phyloP scores from a whole-genome alignment of 2,329 filamentous ascomycete genomes.

The Neofusicoccum cordaticola region DNA sequence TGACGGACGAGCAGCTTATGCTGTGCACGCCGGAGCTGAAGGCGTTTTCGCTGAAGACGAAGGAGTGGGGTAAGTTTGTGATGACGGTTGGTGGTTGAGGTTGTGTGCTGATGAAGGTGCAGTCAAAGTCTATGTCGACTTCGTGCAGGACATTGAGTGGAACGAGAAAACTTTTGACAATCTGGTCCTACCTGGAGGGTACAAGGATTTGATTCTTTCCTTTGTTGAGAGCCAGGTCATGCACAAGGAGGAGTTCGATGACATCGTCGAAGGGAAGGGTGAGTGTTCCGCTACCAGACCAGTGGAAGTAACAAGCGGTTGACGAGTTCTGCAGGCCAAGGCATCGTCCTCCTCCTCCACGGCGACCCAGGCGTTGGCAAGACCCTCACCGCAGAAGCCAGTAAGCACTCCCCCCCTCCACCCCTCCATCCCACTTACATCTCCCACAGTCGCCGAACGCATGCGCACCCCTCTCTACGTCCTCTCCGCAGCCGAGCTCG shows the following conservation, averaged over 20 bases:
- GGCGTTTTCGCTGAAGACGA: no score
- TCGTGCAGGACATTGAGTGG: conserved; percentile 27
- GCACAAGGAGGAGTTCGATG: conserved; percentile 23
- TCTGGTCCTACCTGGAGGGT: conserved; percentile 27
- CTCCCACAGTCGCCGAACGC: conserved; percentile 22
- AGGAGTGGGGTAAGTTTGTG: no score
- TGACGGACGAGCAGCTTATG: no score
- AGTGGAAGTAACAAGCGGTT: not conserved
- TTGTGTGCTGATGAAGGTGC: no score
- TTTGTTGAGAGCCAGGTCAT: conserved; percentile 24
- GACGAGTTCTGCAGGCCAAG: conserved; percentile 18
- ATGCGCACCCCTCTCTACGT: conserved; percentile 23
- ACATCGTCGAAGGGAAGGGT: conserved; percentile 34
- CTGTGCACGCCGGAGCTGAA: no score
- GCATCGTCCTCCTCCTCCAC: conserved; percentile 24
- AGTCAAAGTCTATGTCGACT: no score
- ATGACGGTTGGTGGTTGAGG: no score
- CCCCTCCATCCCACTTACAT: not conserved
- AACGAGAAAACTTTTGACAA: conserved; percentile 28
- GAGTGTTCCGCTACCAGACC: not conserved
- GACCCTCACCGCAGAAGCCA: conserved; percentile 25
- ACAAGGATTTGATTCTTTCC: conserved; percentile 28
- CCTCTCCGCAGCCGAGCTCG: conserved; percentile 24
- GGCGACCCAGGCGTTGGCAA: conserved; percentile 28
- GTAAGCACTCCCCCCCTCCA: not conserved